Conservation (phyloP, 1,139 yeast genomes). For the Suhomyces maxii region DNA sequence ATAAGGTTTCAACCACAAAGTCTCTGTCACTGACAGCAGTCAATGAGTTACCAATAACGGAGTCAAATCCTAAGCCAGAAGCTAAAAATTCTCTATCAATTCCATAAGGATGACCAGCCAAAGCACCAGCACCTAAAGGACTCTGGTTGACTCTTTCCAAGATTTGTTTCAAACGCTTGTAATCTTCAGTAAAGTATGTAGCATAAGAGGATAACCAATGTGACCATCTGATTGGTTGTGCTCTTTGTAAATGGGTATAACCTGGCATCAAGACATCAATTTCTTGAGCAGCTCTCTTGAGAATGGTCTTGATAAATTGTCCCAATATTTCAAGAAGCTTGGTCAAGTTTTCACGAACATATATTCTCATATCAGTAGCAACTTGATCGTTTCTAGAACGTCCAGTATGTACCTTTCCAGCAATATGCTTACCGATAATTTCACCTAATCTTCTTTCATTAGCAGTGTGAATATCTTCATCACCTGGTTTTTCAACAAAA, state of each 20-base stretch:
- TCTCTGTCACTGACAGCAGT: constrained; percentile 97
- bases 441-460: constrained; percentile 97
- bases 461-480: constrained; percentile 98
- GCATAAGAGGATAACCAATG: constrained; percentile 97
- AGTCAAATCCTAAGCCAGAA: constrained; percentile 68
- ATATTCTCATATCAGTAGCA: constrained; percentile 96
- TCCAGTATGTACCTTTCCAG: constrained; percentile 98
- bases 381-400: constrained; percentile 98
- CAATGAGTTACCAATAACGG: constrained; percentile 91
- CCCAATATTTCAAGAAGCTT: constrained; percentile 59
- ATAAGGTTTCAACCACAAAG: constrained; percentile 93
- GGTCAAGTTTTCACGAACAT: constrained; percentile 75
- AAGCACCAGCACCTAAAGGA: constrained; percentile 96
- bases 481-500: constrained; percentile 86
- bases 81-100: constrained; percentile 92
- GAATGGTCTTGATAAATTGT: constrained; percentile 63
- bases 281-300: constrained; percentile 77
- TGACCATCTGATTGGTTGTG: constrained; percentile 99
- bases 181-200: constrained; percentile 88
- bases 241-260: constrained; percentile 96
- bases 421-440: constrained; percentile 85
- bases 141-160: constrained; percentile 80
- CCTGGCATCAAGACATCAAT: constrained; percentile 97
- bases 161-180: constrained; percentile 78
- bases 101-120: constrained; percentile 99